Evolutionary conservation across 2,329 filamentous ascomycete genomes (phyloP).

Genomic region (Domatiomyces globalis): DNA sequence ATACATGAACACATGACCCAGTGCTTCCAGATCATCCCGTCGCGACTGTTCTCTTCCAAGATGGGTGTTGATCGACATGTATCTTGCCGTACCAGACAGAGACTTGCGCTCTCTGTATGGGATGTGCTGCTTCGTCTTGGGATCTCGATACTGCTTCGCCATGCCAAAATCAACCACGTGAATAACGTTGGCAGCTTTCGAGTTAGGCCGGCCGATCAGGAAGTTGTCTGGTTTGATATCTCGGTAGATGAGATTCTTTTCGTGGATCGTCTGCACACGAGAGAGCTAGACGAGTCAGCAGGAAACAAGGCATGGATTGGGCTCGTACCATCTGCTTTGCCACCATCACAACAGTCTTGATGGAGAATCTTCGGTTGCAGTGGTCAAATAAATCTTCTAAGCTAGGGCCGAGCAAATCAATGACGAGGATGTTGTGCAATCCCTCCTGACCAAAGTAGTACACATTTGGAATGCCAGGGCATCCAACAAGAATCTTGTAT

Average conservation of each 20-base stretch:
- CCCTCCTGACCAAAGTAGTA: slow-evolving; percentile 99
- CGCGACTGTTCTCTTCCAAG: slow-evolving; percentile 89
- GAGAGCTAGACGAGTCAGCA: slow-evolving; percentile 49
- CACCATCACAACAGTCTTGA: slow-evolving; percentile 98
- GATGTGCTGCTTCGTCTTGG: slow-evolving; percentile 98
- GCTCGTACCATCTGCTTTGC: slow-evolving; percentile 84
- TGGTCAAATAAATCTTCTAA: slow-evolving; percentile 96
- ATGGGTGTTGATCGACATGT: slow-evolving; percentile 99
- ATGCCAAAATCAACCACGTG: slow-evolving; percentile 99
- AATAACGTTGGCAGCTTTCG: slow-evolving; percentile 93
- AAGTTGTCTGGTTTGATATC: slow-evolving; percentile 99
- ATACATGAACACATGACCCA: slow-evolving; percentile 58
- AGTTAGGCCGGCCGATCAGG: slow-evolving; percentile 79
- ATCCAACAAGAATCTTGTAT: slow-evolving; percentile 98
- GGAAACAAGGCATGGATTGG: not conserved
- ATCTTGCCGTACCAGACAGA: slow-evolving; percentile 86
- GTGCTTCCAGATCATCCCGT: slow-evolving; percentile 84
- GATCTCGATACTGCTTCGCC: slow-evolving; percentile 98
- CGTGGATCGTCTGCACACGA: slow-evolving; percentile 85
- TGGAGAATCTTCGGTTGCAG: slow-evolving; percentile 85
- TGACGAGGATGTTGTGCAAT: slow-evolving; percentile 96
- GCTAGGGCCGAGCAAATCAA: slow-evolving; percentile 86
- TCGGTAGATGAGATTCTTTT: slow-evolving; percentile 97
- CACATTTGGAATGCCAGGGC: slow-evolving; percentile 96
- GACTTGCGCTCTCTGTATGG: slow-evolving; percentile 95